These are phyloP conservation scores for Psidium friedrichsthalianum DNA, from an alignment of 345 rosid genomes.

Conservation along the genomic window DNA sequence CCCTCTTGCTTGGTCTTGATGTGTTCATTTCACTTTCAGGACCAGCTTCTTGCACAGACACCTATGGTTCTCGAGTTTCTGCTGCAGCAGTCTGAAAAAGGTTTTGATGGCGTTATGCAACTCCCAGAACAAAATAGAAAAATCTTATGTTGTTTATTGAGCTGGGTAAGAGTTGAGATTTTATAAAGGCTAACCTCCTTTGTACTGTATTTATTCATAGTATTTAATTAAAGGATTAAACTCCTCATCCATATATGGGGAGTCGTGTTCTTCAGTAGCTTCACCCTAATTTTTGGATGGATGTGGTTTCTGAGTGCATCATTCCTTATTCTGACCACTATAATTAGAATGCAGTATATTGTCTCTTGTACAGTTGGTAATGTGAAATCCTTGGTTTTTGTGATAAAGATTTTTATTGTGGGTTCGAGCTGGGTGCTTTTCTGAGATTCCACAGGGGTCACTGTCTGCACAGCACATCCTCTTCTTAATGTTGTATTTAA, in stretches of 20 bases:
- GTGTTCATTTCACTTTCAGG: background rate
- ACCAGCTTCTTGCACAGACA: conserved; percentile 74
- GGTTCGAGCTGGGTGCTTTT: conserved; percentile 96
- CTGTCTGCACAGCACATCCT: conserved; percentile 71
- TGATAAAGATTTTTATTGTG: conserved; percentile 13
- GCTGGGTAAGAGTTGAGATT: conserved; percentile 66
- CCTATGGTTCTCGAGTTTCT: conserved; percentile 84
- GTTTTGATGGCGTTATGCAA: conserved; percentile 31
- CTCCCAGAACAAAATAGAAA: conserved; percentile 58
- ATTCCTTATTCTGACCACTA: background rate
- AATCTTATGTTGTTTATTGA: conserved; percentile 77
- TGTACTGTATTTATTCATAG: background rate
- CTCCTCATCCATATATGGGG: background rate
- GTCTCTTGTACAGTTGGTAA: background rate
- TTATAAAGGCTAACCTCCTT: background rate
- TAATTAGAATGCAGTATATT: background rate
- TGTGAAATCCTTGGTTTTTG: background rate
- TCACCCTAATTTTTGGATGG: background rate
- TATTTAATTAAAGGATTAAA: background rate
- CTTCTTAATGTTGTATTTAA: conserved; percentile 70
- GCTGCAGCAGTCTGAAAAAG: conserved; percentile 69
- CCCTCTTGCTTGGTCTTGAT: background rate
- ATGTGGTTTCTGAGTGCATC: background rate
- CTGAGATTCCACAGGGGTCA: conserved; percentile 70
- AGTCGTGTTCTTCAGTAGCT: background rate